Conservation (phyloP, 108 stramenopile species). For the Licmophora abbreviata region DNA sequence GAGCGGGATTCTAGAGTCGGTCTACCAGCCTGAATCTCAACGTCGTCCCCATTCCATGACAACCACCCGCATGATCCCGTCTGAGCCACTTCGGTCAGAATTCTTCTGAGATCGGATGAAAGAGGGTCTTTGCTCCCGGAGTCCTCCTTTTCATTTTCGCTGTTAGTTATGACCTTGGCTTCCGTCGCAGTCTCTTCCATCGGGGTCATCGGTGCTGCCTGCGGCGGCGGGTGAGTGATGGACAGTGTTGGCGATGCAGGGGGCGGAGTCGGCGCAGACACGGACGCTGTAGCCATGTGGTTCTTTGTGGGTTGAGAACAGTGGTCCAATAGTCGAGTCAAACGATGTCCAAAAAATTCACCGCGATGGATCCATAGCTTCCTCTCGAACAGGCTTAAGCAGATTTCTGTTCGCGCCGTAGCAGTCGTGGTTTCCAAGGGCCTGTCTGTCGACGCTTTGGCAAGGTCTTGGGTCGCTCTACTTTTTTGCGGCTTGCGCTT, state of each 20-base stretch:
- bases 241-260: slow-evolving; percentile 4
- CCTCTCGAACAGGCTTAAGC: no score
- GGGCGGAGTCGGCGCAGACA: background rate
- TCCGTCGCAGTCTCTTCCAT: background rate
- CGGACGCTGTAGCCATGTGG: slow-evolving; percentile 1
- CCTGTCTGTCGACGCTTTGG: no score
- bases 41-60: slow-evolving; percentile 19
- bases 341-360: no score
- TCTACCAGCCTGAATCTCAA: background rate
- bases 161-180: background rate
- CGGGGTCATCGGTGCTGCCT: slow-evolving; percentile 2
- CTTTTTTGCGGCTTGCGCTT: no score
- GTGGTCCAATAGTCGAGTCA: no score
- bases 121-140: slow-evolving; percentile 1
- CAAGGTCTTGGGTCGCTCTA: no score
- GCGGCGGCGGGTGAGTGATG: background rate
- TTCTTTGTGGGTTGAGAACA: background rate
- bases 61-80: slow-evolving; percentile 27
- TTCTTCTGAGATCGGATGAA: slow-evolving; percentile 17
- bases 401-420: no score
- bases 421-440: no score
- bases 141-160: background rate
- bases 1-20: background rate
- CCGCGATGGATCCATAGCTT: no score
- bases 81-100: slow-evolving; percentile 25